Base-by-base conservation (phyloP, 2,329 filamentous ascomycete genomes). In the Amesomyces nigricolor region DNA sequence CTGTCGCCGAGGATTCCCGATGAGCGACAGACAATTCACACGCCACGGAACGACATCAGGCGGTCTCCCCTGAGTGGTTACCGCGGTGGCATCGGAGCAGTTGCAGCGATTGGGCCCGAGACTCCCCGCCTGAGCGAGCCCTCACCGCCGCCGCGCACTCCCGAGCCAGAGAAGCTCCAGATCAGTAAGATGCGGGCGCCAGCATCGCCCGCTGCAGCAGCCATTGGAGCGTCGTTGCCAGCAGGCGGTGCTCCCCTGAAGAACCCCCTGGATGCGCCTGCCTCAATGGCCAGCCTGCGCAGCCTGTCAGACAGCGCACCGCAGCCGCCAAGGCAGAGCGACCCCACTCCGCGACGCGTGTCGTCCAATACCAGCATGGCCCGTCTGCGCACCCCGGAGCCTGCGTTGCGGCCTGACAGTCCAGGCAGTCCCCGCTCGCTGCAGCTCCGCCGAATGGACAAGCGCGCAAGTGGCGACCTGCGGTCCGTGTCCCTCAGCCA, bases 381-480 rank as follows among this genome's bases (percentile, higher is more conserved):
- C 51, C 73, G 79, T 53, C 67, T 74, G 56, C 72, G 75, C 54
- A 81, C 80, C 46, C 79, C 80, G 3, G 79, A 82, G 67, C 76
- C 77, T 53, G 50, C 47, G 59, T 77, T 78, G 56, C 78, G 85
- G 67, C 81, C 87, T 70, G 80, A 86, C 62, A 89, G 85, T 53
- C 77, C 79, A 74, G 75, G 78, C 75, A 77, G 70, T 71, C 63
- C 68, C 70, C 77, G 59, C 67, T 58, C 61, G 14, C 59, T 58
- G 42, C 51, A 46, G 30, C 79, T 94, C 58, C 81, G 90, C 65
- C 82, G 89, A 61, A 79, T 81, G 60, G 83, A 86, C 69, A 78
- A 73, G 68, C 79, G 79, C 68, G 73, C 85, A 70, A 91, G 88
- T 78, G 86, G 87, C 71, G 88, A 95, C 77, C 78, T 95, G 65